These are phyloP conservation scores for Monosporascus sp. DNA, from an alignment of 2,329 filamentous ascomycete genomes.

Conservation along the genomic window DNA sequence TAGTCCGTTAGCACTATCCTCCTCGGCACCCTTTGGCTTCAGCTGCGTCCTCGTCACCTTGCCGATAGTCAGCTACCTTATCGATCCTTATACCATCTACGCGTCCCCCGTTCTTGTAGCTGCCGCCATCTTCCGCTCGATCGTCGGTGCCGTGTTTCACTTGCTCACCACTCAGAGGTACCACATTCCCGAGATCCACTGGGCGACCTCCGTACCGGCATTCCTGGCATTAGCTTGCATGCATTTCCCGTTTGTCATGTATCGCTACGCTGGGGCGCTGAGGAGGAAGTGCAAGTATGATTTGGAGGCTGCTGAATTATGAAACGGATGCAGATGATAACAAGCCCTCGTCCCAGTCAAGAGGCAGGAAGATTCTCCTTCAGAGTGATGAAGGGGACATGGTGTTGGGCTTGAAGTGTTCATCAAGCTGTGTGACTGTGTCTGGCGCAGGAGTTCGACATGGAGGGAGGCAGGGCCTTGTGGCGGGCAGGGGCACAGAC, in stretches of 20 bases:
- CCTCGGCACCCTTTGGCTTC: slow-evolving; percentile 31
- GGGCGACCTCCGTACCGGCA: slow-evolving; percentile 68
- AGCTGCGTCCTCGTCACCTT: slow-evolving; percentile 52
- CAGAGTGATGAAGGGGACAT: no score
- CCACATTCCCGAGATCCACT: slow-evolving; percentile 61
- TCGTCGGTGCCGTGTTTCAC: slow-evolving; percentile 58
- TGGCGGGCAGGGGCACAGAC: no score
- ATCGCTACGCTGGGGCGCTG: slow-evolving; percentile 62
- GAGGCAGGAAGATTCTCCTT: background rate
- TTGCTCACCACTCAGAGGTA: slow-evolving; percentile 55
- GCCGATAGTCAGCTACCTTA: slow-evolving; percentile 51
- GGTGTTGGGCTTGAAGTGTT: no score
- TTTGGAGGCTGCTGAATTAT: slow-evolving; percentile 52
- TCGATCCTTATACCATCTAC: slow-evolving; percentile 64
- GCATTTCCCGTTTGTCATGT: slow-evolving; percentile 72
- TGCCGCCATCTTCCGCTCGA: slow-evolving; percentile 52
- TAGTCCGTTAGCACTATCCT: slow-evolving; percentile 42
- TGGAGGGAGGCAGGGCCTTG: no score
- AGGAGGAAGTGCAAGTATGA: slow-evolving; percentile 66
- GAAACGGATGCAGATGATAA: no score
- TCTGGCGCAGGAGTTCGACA: no score
- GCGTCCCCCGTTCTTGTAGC: slow-evolving; percentile 60
- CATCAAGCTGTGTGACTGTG: no score
- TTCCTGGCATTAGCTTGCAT: slow-evolving; percentile 69
- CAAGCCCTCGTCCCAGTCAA: background rate